Evolutionary conservation across 306 rosid species (phyloP).

Genomic region (Prunus mume): DNA sequence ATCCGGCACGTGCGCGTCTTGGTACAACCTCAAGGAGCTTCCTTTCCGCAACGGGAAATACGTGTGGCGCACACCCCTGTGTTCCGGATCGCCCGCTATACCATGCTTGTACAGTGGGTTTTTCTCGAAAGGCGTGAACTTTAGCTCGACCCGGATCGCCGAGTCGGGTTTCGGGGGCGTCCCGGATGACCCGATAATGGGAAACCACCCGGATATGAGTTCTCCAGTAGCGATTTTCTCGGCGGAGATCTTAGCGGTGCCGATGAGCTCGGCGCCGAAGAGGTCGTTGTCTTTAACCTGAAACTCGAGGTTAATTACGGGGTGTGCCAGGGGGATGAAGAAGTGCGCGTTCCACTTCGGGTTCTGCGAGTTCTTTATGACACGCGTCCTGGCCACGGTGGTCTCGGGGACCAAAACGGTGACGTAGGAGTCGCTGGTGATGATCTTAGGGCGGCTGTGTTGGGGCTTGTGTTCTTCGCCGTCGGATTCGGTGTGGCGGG

Average conservation of each 20-base stretch:
- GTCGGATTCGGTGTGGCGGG: background rate
- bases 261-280: constrained; percentile 67
- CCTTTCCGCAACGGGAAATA: constrained; percentile 87
- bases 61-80: constrained; percentile 60
- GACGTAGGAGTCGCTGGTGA: constrained; percentile 80
- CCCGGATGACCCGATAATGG: constrained; percentile 29
- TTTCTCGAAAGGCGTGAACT: constrained; percentile 45
- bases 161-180: constrained; percentile 52
- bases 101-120: constrained; percentile 49
- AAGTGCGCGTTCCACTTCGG: constrained; percentile 73
- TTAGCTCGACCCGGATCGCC: constrained; percentile 50
- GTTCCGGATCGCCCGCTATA: constrained; percentile 74
- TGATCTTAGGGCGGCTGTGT: constrained; percentile 27
- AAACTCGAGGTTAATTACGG: constrained; percentile 54
- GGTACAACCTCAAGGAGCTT: constrained; percentile 62
- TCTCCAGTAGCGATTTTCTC: constrained; percentile 40
- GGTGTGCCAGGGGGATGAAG: constrained; percentile 75
- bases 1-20: constrained; percentile 69
- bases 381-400: constrained; percentile 89
- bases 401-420: constrained; percentile 70
- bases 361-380: constrained; percentile 54
- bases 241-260: constrained; percentile 59
- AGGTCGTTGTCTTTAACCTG: constrained; percentile 70
- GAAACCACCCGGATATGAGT: constrained; percentile 47
- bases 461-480: constrained; percentile 10